Evolutionary conservation across 805 yeast species (phyloP).

Genomic region (Ogataea henricii): DNA sequence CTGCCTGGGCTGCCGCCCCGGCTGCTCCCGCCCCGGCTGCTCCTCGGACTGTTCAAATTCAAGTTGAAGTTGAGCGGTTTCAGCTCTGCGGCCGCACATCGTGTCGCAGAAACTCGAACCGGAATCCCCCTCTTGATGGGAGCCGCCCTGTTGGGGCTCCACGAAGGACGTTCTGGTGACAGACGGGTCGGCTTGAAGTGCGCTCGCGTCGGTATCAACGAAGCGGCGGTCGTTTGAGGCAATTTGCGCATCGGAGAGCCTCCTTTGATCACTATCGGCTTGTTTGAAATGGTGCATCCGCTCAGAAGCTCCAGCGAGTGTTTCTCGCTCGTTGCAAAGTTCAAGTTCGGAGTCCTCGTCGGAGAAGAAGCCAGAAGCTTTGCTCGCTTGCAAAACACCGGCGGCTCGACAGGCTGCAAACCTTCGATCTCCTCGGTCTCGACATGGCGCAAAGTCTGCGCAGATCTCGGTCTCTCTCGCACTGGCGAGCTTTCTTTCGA

Average conservation of each 20-base stretch:
- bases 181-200: slow-evolving; percentile 10
- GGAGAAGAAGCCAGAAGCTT: not conserved
- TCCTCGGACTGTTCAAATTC: slow-evolving; percentile 7
- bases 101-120: not conserved
- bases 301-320: slow-evolving; percentile 9
- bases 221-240: slow-evolving; percentile 3
- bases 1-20: not conserved
- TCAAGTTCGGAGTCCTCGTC: not conserved
- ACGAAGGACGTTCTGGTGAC: slow-evolving; percentile 9
- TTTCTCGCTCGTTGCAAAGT: slow-evolving; percentile 1
- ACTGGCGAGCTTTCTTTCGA: slow-evolving; percentile 28
- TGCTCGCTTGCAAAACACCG: slow-evolving; percentile 12
- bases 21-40: slow-evolving; percentile 3
- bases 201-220: slow-evolving; percentile 10
- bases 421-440: not conserved
- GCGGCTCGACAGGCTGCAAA: slow-evolving; percentile 18
- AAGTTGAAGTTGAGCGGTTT: slow-evolving; percentile 14
- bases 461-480: slow-evolving; percentile 5
- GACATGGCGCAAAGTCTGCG: not conserved
- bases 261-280: slow-evolving; percentile 31
- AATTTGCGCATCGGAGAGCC: slow-evolving; percentile 28
- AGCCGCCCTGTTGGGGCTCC: slow-evolving; percentile 2
- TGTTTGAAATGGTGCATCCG: slow-evolving; percentile 27
- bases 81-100: slow-evolving; percentile 4
- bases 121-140: not conserved